Percentiles rank a stretch among this genome's conserved stretches.
These are phyloP conservation scores for Myriosclerotinia scirpicola DNA, from an alignment of 2,329 filamentous ascomycete genomes.

Conservation along the genomic window DNA sequence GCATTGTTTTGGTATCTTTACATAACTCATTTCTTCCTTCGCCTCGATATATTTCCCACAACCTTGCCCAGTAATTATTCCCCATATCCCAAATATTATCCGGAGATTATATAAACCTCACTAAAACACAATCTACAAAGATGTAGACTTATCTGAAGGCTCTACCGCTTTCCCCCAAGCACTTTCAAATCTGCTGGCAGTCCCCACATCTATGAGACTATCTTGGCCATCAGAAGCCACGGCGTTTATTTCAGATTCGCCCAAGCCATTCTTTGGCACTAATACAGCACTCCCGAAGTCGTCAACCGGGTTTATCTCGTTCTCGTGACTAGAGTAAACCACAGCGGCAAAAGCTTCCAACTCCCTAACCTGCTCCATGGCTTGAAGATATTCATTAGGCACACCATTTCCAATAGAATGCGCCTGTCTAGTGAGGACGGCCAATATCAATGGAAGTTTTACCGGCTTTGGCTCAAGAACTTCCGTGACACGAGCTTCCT, in stretches of 20 bases:
- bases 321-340: slow-evolving; percentile 84
- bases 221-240: slow-evolving; percentile 42
- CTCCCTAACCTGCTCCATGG: slow-evolving; percentile 74
- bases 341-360: slow-evolving; percentile 83
- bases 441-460: slow-evolving; percentile 86
- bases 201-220: slow-evolving; percentile 55
- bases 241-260: slow-evolving; percentile 26
- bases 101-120: neutral
- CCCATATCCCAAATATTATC: slow-evolving; percentile 13
- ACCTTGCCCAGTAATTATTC: slow-evolving; percentile 11
- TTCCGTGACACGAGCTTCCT: slow-evolving; percentile 48
- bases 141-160: slow-evolving; percentile 33
- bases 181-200: slow-evolving; percentile 58
- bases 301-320: slow-evolving; percentile 51
- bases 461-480: slow-evolving; percentile 53
- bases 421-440: slow-evolving; percentile 86
- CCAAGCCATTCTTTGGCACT: slow-evolving; percentile 27
- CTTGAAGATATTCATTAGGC: slow-evolving; percentile 68
- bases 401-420: slow-evolving; percentile 81
- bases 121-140: slow-evolving; percentile 26
- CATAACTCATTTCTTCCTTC: slow-evolving; percentile 20
- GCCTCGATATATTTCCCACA: slow-evolving; percentile 1
- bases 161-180: slow-evolving; percentile 67
- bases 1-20: slow-evolving; percentile 24
- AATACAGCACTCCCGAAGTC: slow-evolving; percentile 29